A percentile compares a stretch with the other conserved stretches of the same genome.
These are phyloP conservation scores for Inonotus hispidus DNA, from an alignment of 1,284 basidiomycete species.

Conservation along the genomic window DNA sequence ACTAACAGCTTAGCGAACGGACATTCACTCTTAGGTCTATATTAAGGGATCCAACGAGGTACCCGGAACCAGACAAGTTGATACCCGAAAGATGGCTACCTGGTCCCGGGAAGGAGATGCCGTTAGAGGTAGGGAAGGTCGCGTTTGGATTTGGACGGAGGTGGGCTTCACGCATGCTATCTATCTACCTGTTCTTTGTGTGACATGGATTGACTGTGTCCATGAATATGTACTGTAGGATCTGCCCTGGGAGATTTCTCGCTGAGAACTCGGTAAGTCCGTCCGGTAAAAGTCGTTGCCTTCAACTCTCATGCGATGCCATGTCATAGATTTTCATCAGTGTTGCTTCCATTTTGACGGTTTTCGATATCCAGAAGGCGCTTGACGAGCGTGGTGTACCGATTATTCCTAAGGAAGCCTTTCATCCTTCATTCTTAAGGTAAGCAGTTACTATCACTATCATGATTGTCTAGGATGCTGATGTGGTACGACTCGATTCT, in stretches of 20 bases:
- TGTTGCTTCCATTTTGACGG: conserved; percentile 9
- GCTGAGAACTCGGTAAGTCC: conserved; percentile 5
- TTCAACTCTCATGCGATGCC: background rate
- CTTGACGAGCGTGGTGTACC: conserved; percentile 4
- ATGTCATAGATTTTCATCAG: conserved; percentile 6
- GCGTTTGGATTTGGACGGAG: conserved; percentile 13
- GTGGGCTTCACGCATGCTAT: no score
- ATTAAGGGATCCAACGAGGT: conserved; percentile 7
- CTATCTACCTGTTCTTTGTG: no score
- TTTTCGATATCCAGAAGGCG: conserved; percentile 10
- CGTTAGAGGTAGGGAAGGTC: background rate
- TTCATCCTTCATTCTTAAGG: background rate
- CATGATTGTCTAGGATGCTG: no score
- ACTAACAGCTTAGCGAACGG: no score
- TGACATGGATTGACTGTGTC: no score
- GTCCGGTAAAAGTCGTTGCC: background rate
- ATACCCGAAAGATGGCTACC: conserved; percentile 14
- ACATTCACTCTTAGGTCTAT: conserved; percentile 32
- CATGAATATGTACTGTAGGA: no score
- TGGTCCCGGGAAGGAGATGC: background rate
- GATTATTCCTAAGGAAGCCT: conserved; percentile 6
- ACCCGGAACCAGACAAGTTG: conserved; percentile 9
- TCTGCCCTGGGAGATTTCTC: conserved; percentile 7
- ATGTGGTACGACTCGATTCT: no score
- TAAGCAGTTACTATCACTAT: no score